A percentile compares a stretch with the other conserved stretches of the same genome.
These are phyloP conservation scores for Agapanthus africanus DNA, from an alignment of 106 monocot genomes.

Conservation along the genomic window DNA sequence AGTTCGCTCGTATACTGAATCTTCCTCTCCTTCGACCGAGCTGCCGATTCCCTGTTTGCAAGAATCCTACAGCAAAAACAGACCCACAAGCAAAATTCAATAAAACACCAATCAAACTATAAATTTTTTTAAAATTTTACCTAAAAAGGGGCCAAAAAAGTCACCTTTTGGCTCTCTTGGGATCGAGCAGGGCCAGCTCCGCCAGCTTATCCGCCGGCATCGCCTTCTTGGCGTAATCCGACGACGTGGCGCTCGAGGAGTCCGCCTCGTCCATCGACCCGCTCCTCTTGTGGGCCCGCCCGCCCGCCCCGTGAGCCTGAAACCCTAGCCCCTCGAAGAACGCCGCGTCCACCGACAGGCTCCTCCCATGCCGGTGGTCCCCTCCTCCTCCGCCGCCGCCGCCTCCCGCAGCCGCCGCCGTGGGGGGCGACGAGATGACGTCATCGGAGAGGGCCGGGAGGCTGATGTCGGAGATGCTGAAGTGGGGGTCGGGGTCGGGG, in stretches of 20 bases:
- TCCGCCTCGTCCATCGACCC: slow-evolving; percentile 83
- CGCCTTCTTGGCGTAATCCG: slow-evolving; percentile 79
- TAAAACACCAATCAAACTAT: no score
- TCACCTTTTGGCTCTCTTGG: slow-evolving; percentile 89
- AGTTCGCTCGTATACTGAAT: slow-evolving; percentile 35
- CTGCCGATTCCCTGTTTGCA: slow-evolving; percentile 44
- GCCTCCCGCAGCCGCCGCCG: neutral
- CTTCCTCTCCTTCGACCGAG: slow-evolving; percentile 44
- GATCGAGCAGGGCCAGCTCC: slow-evolving; percentile 77
- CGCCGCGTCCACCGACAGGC: slow-evolving; percentile 81
- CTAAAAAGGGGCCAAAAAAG: no score
- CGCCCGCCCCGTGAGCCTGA: slow-evolving; percentile 7
- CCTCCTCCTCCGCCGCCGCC: slow-evolving; percentile 1
- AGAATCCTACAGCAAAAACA: slow-evolving; percentile 24
- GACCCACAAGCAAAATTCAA: no score
- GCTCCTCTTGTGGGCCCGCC: slow-evolving; percentile 40
- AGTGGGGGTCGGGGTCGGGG: no score
- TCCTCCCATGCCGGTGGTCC: slow-evolving; percentile 49
- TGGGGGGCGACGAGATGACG: slow-evolving; percentile 13
- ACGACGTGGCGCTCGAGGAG: slow-evolving; percentile 21
- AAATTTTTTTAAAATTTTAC: no score
- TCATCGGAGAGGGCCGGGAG: slow-evolving; percentile 80
- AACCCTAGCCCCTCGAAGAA: slow-evolving; percentile 67
- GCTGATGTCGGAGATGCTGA: slow-evolving; percentile 59
- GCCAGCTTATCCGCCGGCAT: slow-evolving; percentile 83